Base-by-base conservation (phyloP, 2,329 filamentous ascomycete species). In the Penicillium occitanis region DNA sequence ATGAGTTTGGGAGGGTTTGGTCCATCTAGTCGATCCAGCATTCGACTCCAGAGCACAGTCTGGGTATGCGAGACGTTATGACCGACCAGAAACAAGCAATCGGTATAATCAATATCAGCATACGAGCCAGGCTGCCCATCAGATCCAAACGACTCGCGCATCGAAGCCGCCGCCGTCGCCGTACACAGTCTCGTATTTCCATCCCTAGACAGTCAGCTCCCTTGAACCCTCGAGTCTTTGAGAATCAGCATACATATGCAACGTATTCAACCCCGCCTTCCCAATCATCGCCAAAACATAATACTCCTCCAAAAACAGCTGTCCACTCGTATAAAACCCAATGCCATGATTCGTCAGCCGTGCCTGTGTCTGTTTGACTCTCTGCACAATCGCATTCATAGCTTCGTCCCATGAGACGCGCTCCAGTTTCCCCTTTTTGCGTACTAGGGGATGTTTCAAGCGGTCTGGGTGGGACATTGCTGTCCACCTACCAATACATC, bases 151-250 rank as follows among this genome's bases (percentile, higher is more conserved):
- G 73, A 76, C 66, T 79, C 77, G 6, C 77, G 69, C 76, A 79
- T 78, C n/a, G 74, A 71, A 6, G 77, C 73, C 10, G 77, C 77
- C 2, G 77, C 77, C 5, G 77, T 78, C 25, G 76, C 77, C 1
- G 76, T 79, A 64, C 77, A 80, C 0, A 80, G 71, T 1, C 77
- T 72, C 5, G 78, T 80, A 66, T 80, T 79, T 2, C 78, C 77
- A 58, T 79, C 76, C 76, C 76, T 78, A 40, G 17, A 25, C 22
- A 42, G 14, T 60, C 22, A 65, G 53, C 28, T 25, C 8, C 14
- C 57, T 28, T 60, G 22, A n/a, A 4, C 19, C 11, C 11, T 22
- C 3, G 33, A 35, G 2, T 10, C 10, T 10, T 14, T 3, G 2
- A 11, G 5, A 44, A 30, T 14, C 11, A 17, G 11, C 73, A 33